phyloP scores from a whole-genome alignment of 257 asterid genomes.

The Petunia secreta region DNA sequence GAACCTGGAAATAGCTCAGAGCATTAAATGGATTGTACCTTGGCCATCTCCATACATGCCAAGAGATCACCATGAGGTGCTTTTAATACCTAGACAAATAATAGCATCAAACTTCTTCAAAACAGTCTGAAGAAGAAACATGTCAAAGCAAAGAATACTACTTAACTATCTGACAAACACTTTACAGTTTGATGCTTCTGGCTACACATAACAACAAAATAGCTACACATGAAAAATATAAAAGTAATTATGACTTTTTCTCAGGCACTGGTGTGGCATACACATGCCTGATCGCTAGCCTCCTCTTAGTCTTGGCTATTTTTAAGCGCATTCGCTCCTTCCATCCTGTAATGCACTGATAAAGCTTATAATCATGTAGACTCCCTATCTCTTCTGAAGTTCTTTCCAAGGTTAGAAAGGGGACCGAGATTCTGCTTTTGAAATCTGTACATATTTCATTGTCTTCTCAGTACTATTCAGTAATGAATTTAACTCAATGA shows the following conservation, averaged over 20 bases:
- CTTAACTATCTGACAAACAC: not conserved
- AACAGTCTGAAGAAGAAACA: not conserved
- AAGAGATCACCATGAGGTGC: conserved; percentile 89
- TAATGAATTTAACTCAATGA: not conserved
- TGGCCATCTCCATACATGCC: conserved; percentile 97
- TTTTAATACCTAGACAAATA: conserved; percentile 66
- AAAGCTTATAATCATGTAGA: not conserved
- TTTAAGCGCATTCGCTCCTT: not conserved
- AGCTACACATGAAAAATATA: not conserved
- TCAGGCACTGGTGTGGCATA: not conserved
- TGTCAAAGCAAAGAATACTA: conserved; percentile 12
- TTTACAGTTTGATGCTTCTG: not conserved
- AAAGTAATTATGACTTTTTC: not conserved
- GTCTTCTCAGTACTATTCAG: conserved; percentile 7
- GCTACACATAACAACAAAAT: not conserved
- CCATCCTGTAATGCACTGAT: conserved; percentile 12
- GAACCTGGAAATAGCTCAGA: not conserved
- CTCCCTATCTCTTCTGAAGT: not conserved
- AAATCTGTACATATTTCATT: conserved; percentile 11
- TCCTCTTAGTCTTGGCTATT: not conserved
- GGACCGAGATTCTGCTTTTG: not conserved
- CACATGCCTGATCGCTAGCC: conserved; percentile 16
- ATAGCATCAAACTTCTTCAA: conserved; percentile 27
- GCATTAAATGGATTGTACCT: conserved; percentile 53
- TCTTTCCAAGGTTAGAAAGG: conserved; percentile 10